Conservation (phyloP, 75 land plant species). For the Pinus taeda region DNA sequence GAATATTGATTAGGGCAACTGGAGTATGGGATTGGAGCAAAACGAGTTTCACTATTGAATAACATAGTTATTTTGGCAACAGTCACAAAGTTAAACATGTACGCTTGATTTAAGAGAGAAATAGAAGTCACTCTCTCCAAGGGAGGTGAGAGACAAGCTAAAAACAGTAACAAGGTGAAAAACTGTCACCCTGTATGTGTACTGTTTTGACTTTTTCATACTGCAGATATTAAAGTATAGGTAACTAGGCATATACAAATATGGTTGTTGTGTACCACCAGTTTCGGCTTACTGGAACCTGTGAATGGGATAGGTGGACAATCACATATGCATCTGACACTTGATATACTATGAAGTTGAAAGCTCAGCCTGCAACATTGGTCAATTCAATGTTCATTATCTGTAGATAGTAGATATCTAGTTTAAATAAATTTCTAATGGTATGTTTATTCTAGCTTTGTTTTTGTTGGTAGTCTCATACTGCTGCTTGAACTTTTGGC, state of each 20-base stretch:
- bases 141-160: not conserved
- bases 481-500: constrained; percentile 4
- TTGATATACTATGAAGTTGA: not conserved
- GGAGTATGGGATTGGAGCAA: too few species aligned
- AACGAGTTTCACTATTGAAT: too few species aligned
- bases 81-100: too few species aligned
- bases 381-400: not conserved
- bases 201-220: not conserved
- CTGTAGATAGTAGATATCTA: not conserved
- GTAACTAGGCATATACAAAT: not conserved
- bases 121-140: not conserved
- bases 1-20: too few species aligned
- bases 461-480: not conserved
- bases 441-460: not conserved
- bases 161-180: not conserved
- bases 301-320: not conserved
- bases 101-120: not conserved
- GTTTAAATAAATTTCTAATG: not conserved
- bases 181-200: not conserved
- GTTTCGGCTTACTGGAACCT: not conserved
- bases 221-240: not conserved
- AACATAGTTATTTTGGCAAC: too few species aligned
- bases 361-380: not conserved
- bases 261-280: not conserved
- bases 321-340: not conserved